Evolutionary conservation across 345 rosid species (phyloP).

Genomic region (Acer campestre): DNA sequence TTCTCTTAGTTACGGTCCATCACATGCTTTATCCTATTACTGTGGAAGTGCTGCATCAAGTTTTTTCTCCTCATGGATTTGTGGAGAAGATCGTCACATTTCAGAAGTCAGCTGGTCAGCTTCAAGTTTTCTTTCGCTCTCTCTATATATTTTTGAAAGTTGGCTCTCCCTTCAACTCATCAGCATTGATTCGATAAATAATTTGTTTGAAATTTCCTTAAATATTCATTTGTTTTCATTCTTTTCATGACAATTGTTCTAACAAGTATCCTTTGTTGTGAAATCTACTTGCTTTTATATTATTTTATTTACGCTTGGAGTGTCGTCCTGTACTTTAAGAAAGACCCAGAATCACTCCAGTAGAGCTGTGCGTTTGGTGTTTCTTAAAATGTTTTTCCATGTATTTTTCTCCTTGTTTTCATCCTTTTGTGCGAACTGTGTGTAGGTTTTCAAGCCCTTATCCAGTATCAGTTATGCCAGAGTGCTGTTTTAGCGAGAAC

Average conservation of each 20-base stretch:
- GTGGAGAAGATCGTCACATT: slow-evolving; percentile 97
- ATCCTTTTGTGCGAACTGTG: slow-evolving; percentile 20
- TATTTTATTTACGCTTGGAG: slow-evolving; percentile 6
- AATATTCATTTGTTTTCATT: slow-evolving; percentile 21
- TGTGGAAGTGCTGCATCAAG: slow-evolving; percentile 95
- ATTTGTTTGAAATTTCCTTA: neutral
- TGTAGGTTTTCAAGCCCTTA: slow-evolving; percentile 96
- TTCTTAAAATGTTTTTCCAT: neutral
- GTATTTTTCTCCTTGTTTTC: neutral
- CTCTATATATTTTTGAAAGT: slow-evolving; percentile 35
- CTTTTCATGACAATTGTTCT: slow-evolving; percentile 12
- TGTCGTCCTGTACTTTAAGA: slow-evolving; percentile 3
- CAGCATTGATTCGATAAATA: slow-evolving; percentile 11
- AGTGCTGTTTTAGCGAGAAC: slow-evolving; percentile 82
- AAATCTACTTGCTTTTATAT: slow-evolving; percentile 11
- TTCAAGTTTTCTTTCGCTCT: slow-evolving; percentile 35
- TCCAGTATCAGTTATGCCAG: slow-evolving; percentile 79
- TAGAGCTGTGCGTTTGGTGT: slow-evolving; percentile 11
- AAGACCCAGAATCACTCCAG: slow-evolving; percentile 14
- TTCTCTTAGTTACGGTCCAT: slow-evolving; percentile 91
- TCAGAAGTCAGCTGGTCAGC: slow-evolving; percentile 99
- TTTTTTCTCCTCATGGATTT: slow-evolving; percentile 89
- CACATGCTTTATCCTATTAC: slow-evolving; percentile 96
- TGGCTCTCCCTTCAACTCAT: slow-evolving; percentile 20
- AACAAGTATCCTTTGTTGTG: slow-evolving; percentile 14